Base-by-base conservation (phyloP, 164 flowering plant genomes). In the Houttuynia cordata region DNA sequence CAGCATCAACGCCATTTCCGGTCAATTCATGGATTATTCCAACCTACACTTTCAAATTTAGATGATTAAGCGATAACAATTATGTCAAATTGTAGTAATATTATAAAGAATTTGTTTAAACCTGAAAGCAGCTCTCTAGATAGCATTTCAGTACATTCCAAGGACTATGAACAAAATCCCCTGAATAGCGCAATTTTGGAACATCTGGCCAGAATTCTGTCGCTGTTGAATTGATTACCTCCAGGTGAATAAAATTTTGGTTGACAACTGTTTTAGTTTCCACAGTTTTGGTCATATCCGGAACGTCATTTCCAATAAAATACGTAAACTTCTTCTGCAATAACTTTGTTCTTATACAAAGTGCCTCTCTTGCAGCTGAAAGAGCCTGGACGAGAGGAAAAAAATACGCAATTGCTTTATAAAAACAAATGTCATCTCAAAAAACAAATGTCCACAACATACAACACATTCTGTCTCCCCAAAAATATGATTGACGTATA, bases 121-220 rank as follows among this genome's bases (percentile, higher is more conserved):
- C 99, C 99, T 94, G 99, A 64, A 91, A 73, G 61, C 71, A 66
- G 77, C 99, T 94, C 71, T 94, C 97, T 51, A 91, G 87, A 66
- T 86, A 94, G 71, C 86, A 78, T 23, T 78, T 78, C 50, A 94
- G 93, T 45, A 91, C 80, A 71, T 73, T 86, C 97, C 97, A 94
- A 23, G 92, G 91, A 76, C 84, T 90, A 66, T 82, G 75, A 68
- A 68, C 47, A 71, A 59, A 69, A 58, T 65, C 53, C 63, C 79
- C 81, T 56, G 73, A 34, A 54, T 78, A 75, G 70, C 65, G 65
- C 56, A 80, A 57, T 51, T 42, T 20, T 45, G 40, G 42, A 24
- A 63, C 65, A 51, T 49, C 67, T 8, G 79, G 69, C 95, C 85
- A 87, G 61, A 74, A 67, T 68, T 77, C 75, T 45, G 73, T 64